A percentile compares a stretch with the other conserved stretches of the same genome.
These are phyloP conservation scores for Blastosporella zonata DNA, from an alignment of 1,284 basidiomycete species.

Conservation along the genomic window DNA sequence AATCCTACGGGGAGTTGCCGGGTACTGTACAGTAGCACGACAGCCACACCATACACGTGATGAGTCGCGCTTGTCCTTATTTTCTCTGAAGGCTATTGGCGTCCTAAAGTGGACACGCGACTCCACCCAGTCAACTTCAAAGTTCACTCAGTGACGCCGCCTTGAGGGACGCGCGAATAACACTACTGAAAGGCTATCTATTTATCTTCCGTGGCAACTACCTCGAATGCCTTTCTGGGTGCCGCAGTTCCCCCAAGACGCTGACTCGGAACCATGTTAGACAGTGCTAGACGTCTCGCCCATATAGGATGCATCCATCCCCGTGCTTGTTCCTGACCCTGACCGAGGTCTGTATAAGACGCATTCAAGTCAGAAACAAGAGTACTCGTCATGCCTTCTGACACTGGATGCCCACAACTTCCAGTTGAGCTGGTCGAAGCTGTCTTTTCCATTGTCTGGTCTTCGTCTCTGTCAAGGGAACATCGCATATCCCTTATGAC, in stretches of 20 bases:
- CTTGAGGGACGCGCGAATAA: no score
- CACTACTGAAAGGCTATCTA: no score
- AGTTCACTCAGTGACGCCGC: no score
- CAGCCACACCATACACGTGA: constrained; percentile 15
- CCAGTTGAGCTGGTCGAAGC: constrained; percentile 20
- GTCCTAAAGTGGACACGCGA: neutral
- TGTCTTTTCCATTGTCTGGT: constrained; percentile 19
- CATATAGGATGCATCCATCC: neutral
- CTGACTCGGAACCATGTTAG: neutral
- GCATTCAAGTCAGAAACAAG: no score
- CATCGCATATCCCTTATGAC: constrained; percentile 21
- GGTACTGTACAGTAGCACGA: constrained; percentile 34
- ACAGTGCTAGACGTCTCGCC: neutral
- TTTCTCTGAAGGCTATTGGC: neutral
- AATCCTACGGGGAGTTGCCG: constrained; percentile 27
- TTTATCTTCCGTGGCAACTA: no score
- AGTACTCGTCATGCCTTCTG: neutral
- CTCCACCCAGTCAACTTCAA: no score
- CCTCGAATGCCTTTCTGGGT: no score
- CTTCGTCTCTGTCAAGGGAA: constrained; percentile 14
- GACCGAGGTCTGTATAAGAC: neutral
- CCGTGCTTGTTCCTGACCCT: neutral
- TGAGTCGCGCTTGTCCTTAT: neutral
- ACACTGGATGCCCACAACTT: constrained; percentile 6
- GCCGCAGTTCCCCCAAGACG: neutral